Evolutionary conservation across 2,329 filamentous ascomycete species (phyloP).

Genomic region (Colletotrichum chlorophyti): DNA sequence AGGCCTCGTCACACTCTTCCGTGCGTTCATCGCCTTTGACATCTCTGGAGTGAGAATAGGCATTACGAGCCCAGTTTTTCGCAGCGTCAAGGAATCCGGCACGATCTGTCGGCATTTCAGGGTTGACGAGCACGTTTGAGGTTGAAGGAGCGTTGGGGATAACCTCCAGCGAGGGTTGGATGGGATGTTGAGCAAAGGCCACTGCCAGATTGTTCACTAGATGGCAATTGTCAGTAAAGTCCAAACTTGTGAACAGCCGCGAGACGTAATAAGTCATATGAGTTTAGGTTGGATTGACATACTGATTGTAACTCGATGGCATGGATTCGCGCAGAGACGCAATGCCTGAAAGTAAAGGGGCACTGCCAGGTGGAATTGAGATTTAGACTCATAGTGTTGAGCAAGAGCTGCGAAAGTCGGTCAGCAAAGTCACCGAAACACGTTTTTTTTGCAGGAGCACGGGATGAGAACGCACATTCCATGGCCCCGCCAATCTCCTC

Average conservation of each 20-base stretch:
- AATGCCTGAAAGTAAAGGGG: conserved; percentile 89
- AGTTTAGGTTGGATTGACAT: conserved; percentile 40
- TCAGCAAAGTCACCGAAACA: too few species aligned
- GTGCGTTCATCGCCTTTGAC: conserved; percentile 72
- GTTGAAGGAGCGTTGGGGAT: conserved; percentile 20
- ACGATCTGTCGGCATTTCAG: conserved; percentile 52
- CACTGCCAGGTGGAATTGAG: conserved; percentile 80
- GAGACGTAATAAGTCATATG: not conserved
- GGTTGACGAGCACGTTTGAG: conserved; percentile 8
- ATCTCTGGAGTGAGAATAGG: conserved; percentile 69
- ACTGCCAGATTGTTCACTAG: conserved; percentile 82
- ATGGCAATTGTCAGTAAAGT: conserved; percentile 14
- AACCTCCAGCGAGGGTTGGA: conserved; percentile 37
- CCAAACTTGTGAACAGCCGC: not conserved
- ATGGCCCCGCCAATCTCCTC: conserved; percentile 77
- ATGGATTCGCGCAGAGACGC: conserved; percentile 68
- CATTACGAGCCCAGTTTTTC: conserved; percentile 80
- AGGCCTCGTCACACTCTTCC: conserved; percentile 83
- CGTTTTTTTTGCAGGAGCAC: not conserved
- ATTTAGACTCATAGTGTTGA: conserved; percentile 75
- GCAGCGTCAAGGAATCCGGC: conserved; percentile 73
- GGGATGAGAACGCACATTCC: conserved; percentile 59
- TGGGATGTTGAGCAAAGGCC: conserved; percentile 72
- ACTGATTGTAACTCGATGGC: conserved; percentile 83
- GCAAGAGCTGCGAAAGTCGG: conserved; percentile 65